Evolutionary conservation across 495 filamentous ascomycete genomes (phyloP), one percentile per base, ranked within the genome.

Genomic region (Trichocladium uniseriatum): DNA sequence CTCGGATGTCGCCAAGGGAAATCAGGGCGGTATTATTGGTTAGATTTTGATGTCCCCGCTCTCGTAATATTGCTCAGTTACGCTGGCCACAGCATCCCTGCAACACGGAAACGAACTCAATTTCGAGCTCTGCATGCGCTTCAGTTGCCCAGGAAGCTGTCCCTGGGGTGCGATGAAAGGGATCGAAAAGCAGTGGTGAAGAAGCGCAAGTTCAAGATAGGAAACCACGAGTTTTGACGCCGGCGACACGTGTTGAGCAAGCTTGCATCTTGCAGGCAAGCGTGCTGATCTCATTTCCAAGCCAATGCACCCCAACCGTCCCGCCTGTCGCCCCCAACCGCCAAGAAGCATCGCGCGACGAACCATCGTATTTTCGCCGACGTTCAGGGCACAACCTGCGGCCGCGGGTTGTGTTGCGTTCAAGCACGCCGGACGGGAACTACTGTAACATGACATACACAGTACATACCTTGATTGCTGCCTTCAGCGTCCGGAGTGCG

Each of bases 281-380:
- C 7, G 6, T 20, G 46, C 18, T 41, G 29, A 41, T 48, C 46
- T 16, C 46, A 49, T 49, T 49, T 35, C 38, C 29, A 28, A 34
- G 8, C 38, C 46, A 36, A 49, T 48, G 45, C 45, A 15, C 19
- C 16, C 22, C 14, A 15, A 19, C 22, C 35, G 22, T 3, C 15
- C 34, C 6, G 35, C 10, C 34, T 2, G 21, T 2, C 9, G 10
- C 31, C 31, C 4, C 38, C 38, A 41, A 14, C 28, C 28, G 46
- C 46, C 46, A 34, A 48, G 45, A 18, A 34, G 31, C 19, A 16
- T 22, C 20, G 46, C 19, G 29, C 38, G 38, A 49, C 37, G 24
- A 24, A 34, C 19, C 44, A 13, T 28, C 22, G 21, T n/a, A 29
- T 36, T 45, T 27, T 14, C 20, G 24, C 34, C 28, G 14, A 48